Conservation (phyloP, 2,329 filamentous ascomycete genomes). For the Colletotrichum coccodes region DNA sequence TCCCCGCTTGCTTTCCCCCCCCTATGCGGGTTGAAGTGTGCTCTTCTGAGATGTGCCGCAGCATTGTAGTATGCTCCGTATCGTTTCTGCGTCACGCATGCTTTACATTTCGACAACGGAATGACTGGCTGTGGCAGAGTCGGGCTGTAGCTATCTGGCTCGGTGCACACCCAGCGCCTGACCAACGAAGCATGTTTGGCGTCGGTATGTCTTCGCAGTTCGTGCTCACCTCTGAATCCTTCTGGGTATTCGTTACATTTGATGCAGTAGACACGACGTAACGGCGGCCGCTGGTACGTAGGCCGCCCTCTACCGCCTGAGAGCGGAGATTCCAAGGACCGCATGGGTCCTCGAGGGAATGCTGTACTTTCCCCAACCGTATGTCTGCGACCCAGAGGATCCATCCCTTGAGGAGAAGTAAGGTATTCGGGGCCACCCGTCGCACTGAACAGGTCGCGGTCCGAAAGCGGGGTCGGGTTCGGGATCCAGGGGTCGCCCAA, state of each 20-base stretch:
- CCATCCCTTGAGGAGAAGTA: conserved; percentile 44
- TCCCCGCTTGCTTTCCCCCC: conserved; percentile 67
- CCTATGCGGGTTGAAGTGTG: conserved; percentile 66
- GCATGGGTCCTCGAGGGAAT: conserved; percentile 49
- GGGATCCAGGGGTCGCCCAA: conserved; percentile 50
- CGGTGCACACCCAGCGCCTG: conserved; percentile 66
- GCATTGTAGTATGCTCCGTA: conserved; percentile 70
- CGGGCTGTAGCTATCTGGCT: conserved; percentile 52
- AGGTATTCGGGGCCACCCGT: conserved; percentile 41
- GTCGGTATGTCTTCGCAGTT: conserved; percentile 76
- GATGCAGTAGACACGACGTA: conserved; percentile 79
- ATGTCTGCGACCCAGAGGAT: conserved; percentile 50
- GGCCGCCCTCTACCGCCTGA: conserved; percentile 50
- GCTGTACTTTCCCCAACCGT: conserved; percentile 58
- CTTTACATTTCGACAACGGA: conserved; percentile 65
- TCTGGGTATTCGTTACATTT: conserved; percentile 85
- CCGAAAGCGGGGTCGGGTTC: conserved; percentile 35
- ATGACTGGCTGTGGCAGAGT: conserved; percentile 59
- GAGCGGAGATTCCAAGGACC: conserved; percentile 54
- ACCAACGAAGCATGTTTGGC: conserved; percentile 66
- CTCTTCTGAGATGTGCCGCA: conserved; percentile 66
- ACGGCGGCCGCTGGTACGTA: conserved; percentile 63
- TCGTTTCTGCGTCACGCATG: conserved; percentile 65
- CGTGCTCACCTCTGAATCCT: conserved; percentile 91
- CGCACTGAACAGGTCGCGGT: conserved; percentile 41